Evolutionary conservation across 176 grass and related monocot species (phyloP), one percentile per base, ranked within the genome.

Genomic region (Aegilops longissima): DNA sequence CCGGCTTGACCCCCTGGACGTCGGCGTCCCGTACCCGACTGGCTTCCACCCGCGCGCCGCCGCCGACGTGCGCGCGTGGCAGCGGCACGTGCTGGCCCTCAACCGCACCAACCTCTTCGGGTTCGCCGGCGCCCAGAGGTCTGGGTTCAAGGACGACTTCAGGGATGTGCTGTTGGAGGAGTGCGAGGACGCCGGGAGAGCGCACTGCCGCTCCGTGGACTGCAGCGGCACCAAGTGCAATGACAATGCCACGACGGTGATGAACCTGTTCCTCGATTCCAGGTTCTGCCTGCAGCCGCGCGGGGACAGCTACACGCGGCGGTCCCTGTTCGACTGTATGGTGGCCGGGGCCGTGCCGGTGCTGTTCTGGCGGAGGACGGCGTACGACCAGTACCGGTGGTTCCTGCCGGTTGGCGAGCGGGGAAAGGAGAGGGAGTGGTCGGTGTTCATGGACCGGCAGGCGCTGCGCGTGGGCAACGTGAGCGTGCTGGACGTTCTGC

Each of bases 271-370:
- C 87, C 82, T 98, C 24, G 88, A 89, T 85, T 94, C 93, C 2
- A 40, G 38, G 13, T 98, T 98, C 90, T 98, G 96, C 87, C 92
- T 98, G 61, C 96, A 98, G 86, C 96, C 96, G 44, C 90, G 92
- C 36, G 96, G 96, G 30, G 96, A 98, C 78, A 98, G 96, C 87
- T 94, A 88, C 92, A 95, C 96, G 38, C 87, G 96, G 35, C 89
- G 93, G 7, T 98, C 96, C 3, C 66, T 98, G 84, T 98, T 98
- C 83, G 96, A 98, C 86, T 98, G 96, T 88, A 98, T 98, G 86
- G 73, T 98, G 73, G 92, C 92, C 14, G 96, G 96, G 18, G 92
- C 93, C 44, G 86, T 98, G 75, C 96, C 96, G 51, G 96, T 98
- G 51, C 79, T 98, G 13, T 98, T 98, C 84, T 98, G 93, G 93